Conservation (phyloP, 352 stramenopile genomes). For the Phytophthora cactorum region DNA sequence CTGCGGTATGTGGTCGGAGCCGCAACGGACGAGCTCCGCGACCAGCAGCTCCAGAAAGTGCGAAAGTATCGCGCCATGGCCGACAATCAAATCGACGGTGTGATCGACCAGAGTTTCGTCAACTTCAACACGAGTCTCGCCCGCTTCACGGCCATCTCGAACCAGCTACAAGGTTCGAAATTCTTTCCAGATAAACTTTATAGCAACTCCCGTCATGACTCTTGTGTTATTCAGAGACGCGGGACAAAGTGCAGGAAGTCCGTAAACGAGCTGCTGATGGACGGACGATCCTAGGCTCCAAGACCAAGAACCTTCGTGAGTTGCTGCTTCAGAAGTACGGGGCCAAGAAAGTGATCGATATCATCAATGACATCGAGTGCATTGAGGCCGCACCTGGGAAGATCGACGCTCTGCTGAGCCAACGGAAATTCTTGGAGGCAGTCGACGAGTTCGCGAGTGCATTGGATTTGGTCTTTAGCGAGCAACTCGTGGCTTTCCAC, state of each 20-base stretch:
- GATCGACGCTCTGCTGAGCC: constrained; percentile 61
- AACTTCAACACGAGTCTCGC: constrained; percentile 89
- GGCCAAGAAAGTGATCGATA: constrained; percentile 82
- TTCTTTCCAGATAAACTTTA: neutral
- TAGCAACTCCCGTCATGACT: neutral
- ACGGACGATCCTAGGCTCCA: constrained; percentile 83
- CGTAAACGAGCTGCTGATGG: constrained; percentile 72
- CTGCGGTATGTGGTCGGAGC: constrained; percentile 77
- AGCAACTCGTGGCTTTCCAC: constrained; percentile 81
- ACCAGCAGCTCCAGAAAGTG: constrained; percentile 74
- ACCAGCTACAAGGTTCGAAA: constrained; percentile 71
- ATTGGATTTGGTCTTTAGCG: constrained; percentile 84
- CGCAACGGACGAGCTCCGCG: constrained; percentile 68
- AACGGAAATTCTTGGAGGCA: constrained; percentile 62
- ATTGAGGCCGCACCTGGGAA: constrained; percentile 75
- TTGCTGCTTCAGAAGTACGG: constrained; percentile 85
- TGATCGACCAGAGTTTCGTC: constrained; percentile 85
- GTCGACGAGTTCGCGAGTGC: constrained; percentile 77
- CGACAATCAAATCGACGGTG: constrained; percentile 79
- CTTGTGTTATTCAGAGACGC: constrained; percentile 49
- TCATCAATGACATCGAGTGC: constrained; percentile 87
- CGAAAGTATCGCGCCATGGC: constrained; percentile 64
- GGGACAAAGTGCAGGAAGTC: constrained; percentile 73
- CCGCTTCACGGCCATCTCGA: constrained; percentile 79
- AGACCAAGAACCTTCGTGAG: constrained; percentile 85